A percentile compares a stretch with the other conserved stretches of the same genome.
Conservation (phyloP, 805 yeast genomes). For the Hyphopichia homilentoma region DNA sequence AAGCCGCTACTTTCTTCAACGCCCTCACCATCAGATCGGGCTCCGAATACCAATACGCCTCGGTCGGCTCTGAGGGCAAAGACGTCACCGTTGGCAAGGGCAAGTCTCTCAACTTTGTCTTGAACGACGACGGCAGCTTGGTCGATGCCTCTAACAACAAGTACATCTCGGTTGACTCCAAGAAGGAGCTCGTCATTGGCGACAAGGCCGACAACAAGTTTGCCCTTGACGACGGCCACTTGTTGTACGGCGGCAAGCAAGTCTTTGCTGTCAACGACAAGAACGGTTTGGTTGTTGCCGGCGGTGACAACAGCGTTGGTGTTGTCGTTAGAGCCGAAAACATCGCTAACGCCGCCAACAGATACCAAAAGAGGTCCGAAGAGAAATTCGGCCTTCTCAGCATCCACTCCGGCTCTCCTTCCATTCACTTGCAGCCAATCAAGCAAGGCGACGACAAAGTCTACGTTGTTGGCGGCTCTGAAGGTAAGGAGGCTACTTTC, state of each 20-base stretch:
- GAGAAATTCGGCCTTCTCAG: constrained; percentile 10
- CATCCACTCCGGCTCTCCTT: constrained; percentile 20
- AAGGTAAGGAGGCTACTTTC: constrained; percentile 22
- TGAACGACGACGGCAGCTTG: constrained; percentile 21
- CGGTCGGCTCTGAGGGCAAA: constrained; percentile 2
- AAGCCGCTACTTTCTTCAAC: constrained; percentile 18
- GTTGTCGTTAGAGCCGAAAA: background rate
- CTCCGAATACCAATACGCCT: constrained; percentile 18
- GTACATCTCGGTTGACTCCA: constrained; percentile 1
- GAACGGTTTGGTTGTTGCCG: background rate
- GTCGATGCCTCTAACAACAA: constrained; percentile 11
- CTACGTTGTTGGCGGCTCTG: constrained; percentile 29
- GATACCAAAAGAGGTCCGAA: background rate
- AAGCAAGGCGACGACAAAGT: constrained; percentile 21
- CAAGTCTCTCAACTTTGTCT: constrained; percentile 12
- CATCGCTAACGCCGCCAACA: constrained; percentile 1
- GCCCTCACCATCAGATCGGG: constrained; percentile 23
- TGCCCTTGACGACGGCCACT: constrained; percentile 5
- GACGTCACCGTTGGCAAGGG: constrained; percentile 9
- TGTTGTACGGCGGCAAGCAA: constrained; percentile 2
- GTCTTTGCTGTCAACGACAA: constrained; percentile 4
- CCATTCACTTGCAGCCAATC: constrained; percentile 22
- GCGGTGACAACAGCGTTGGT: background rate
- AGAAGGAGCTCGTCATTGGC: constrained; percentile 1
- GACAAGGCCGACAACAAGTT: constrained; percentile 6